Percentiles rank a stretch among this genome's conserved stretches.
Evolutionary conservation across 257 asterid genomes (phyloP).

Genomic region (Nicotiana otophora): DNA sequence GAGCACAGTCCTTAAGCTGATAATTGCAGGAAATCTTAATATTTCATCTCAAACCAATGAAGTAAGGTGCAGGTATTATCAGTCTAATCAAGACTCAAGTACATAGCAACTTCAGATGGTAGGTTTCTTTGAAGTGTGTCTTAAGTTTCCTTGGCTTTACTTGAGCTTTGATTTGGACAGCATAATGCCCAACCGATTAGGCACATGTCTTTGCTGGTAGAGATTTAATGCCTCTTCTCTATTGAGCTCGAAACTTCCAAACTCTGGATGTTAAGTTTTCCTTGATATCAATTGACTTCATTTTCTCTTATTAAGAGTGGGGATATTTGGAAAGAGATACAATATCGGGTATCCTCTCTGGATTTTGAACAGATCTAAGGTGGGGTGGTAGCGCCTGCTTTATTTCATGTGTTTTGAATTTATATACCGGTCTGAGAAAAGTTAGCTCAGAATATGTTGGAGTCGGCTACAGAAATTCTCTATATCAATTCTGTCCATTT

Average conservation of each 20-base stretch:
- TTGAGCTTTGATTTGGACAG: neutral
- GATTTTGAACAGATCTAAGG: neutral
- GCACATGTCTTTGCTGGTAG: neutral
- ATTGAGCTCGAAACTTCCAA: neutral
- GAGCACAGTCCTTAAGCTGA: neutral
- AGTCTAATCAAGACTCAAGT: neutral
- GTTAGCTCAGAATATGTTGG: neutral
- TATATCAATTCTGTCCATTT: neutral
- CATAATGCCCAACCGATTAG: neutral
- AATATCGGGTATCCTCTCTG: neutral
- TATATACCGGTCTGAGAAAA: neutral
- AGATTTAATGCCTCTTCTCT: neutral
- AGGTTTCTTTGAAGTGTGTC: neutral
- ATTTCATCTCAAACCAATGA: neutral
- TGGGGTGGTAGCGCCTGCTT: neutral
- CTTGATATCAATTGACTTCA: neutral
- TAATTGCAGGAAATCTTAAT: neutral
- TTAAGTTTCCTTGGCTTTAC: neutral
- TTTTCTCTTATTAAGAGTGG: neutral
- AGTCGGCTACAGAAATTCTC: neutral
- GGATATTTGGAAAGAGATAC: neutral
- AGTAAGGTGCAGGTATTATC: neutral
- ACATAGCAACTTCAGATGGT: conserved; percentile 1
- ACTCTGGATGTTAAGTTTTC: neutral
- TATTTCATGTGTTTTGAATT: neutral